Conservation (phyloP, 139 green algal genomes). For the Auxenochlorella protothecoides region DNA sequence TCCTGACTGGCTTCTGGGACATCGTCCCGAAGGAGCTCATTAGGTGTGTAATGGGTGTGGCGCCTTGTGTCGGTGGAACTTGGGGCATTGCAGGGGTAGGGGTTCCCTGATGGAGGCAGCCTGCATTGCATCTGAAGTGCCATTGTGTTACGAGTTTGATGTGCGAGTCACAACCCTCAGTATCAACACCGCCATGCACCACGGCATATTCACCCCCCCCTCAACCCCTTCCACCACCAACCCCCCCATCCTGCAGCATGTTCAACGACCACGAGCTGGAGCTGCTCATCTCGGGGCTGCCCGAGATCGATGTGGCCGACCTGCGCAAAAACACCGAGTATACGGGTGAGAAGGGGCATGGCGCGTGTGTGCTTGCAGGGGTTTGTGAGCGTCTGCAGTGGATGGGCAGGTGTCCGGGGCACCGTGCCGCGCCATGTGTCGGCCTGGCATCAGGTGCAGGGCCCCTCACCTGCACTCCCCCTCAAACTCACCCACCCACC, state of each 20-base stretch:
- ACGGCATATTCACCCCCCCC: not conserved
- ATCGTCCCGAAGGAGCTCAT: conserved; percentile 61
- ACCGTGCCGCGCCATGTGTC: too few species aligned
- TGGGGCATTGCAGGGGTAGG: too few species aligned
- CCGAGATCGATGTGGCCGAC: conserved; percentile 90
- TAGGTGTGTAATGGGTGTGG: not conserved
- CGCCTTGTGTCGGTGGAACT: too few species aligned
- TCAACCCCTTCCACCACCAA: not conserved
- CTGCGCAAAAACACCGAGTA: conserved; percentile 90
- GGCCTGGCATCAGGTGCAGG: too few species aligned
- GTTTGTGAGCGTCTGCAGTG: not conserved
- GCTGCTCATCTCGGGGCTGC: conserved; percentile 91
- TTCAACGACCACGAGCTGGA: conserved; percentile 98
- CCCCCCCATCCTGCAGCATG: conserved; percentile 42
- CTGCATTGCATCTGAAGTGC: too few species aligned
- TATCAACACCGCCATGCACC: too few species aligned
- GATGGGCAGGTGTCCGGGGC: too few species aligned
- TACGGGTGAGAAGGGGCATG: conserved; percentile 24
- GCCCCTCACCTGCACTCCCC: not conserved
- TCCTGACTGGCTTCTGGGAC: conserved; percentile 86
- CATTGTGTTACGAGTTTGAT: too few species aligned
- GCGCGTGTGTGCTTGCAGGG: too few species aligned
- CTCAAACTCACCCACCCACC: not conserved
- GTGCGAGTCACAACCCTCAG: too few species aligned
- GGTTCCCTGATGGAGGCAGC: too few species aligned